Conservation (phyloP, 2,329 filamentous ascomycete species). For the Colletotrichum horii region DNA sequence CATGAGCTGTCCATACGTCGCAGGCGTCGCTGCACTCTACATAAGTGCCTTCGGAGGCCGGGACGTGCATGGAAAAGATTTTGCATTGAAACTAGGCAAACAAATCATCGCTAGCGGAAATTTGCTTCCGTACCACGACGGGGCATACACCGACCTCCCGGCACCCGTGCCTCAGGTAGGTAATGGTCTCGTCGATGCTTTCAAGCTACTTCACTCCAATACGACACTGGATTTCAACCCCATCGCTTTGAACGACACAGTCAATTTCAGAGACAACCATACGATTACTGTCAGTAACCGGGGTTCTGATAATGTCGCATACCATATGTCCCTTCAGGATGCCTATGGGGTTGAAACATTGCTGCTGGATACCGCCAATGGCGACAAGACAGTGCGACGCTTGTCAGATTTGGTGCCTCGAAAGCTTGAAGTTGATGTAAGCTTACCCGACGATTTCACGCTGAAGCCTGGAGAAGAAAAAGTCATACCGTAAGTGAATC, state of each 20-base stretch:
- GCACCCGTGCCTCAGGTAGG: constrained; percentile 44
- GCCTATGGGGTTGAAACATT: constrained; percentile 41
- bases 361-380: constrained; percentile 4
- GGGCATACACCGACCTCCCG: constrained; percentile 23
- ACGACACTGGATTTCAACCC: constrained; percentile 41
- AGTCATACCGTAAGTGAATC: constrained; percentile 19
- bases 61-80: constrained; percentile 31
- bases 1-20: constrained; percentile 53
- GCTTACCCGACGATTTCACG: constrained; percentile 24
- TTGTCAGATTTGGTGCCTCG: constrained; percentile 13
- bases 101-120: constrained; percentile 38
- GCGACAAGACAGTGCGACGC: neutral
- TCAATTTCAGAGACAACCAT: constrained; percentile 35
- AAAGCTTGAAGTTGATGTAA: constrained; percentile 16
- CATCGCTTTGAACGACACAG: constrained; percentile 51
- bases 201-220: constrained; percentile 42
- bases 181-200: constrained; percentile 46
- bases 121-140: constrained; percentile 29
- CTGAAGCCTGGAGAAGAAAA: constrained; percentile 28
- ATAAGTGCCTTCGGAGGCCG: constrained; percentile 36
- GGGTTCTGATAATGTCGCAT: constrained; percentile 36
- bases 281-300: constrained; percentile 39
- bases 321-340: constrained; percentile 31
- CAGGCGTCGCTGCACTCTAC: constrained; percentile 44
- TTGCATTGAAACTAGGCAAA: constrained; percentile 30